Conservation (phyloP, 2,329 filamentous ascomycete genomes). For the Fusarium bulbicola region DNA sequence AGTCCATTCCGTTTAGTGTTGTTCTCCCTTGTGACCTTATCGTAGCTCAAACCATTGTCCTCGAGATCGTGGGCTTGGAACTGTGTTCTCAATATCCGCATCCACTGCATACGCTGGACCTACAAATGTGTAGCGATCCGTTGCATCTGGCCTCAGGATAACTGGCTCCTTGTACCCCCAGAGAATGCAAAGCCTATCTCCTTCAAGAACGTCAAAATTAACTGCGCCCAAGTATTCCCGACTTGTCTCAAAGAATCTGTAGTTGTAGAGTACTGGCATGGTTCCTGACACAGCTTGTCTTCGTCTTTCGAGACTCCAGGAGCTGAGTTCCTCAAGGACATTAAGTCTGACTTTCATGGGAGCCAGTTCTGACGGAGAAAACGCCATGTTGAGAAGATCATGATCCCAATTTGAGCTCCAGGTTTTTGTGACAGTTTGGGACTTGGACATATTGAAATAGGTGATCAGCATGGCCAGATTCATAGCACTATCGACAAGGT, state of each 20-base stretch:
- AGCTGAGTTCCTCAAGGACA: background rate
- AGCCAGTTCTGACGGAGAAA: background rate
- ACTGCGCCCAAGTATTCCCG: background rate
- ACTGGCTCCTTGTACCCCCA: background rate
- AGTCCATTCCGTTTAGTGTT: background rate
- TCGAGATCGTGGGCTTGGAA: background rate
- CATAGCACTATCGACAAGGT: background rate
- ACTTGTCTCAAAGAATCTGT: background rate
- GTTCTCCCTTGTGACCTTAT: background rate
- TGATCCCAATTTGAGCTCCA: background rate
- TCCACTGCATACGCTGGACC: background rate
- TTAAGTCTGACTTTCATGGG: background rate
- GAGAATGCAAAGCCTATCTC: background rate
- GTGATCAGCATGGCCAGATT: constrained; percentile 2
- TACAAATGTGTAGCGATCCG: background rate
- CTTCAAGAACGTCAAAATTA: background rate
- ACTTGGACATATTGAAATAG: background rate
- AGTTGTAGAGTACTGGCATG: background rate
- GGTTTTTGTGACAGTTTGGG: background rate
- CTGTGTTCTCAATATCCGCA: background rate
- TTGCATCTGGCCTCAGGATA: background rate
- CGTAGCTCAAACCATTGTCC: background rate
- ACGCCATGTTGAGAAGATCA: background rate
- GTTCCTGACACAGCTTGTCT: background rate
- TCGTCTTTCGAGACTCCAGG: background rate